phyloP scores from a whole-genome alignment of 169 alveolate species.

The Ichthyophthirius multifiliis region DNA sequence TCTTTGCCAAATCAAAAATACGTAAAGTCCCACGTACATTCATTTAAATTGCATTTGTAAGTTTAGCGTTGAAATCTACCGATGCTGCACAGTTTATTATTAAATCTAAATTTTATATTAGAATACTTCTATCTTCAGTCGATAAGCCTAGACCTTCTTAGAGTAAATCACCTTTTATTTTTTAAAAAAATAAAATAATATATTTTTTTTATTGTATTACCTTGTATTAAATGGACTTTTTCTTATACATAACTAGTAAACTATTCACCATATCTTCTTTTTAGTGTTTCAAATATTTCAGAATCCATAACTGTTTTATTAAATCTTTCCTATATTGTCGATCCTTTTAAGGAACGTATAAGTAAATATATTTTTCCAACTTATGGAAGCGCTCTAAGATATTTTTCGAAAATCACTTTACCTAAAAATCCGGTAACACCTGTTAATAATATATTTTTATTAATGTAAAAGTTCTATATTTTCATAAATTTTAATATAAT shows the following conservation, averaged over 20 bases:
- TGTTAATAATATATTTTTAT: slow-evolving; percentile 60
- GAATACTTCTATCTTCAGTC: slow-evolving; percentile 12
- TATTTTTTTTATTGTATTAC: slow-evolving; percentile 16
- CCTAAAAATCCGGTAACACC: slow-evolving; percentile 82
- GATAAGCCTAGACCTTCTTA: slow-evolving; percentile 42
- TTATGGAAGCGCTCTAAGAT: slow-evolving; percentile 57
- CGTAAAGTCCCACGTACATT: slow-evolving; percentile 65
- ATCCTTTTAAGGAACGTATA: slow-evolving; percentile 57
- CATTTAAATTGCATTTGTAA: slow-evolving; percentile 63
- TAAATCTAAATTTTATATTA: slow-evolving; percentile 47
- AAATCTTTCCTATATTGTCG: slow-evolving; percentile 52
- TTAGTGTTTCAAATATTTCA: slow-evolving; percentile 46
- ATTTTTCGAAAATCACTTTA: slow-evolving; percentile 71
- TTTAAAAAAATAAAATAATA: slow-evolving; percentile 12
- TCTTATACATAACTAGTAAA: slow-evolving; percentile 42
- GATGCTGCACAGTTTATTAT: slow-evolving; percentile 82
- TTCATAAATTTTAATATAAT: too few species aligned
- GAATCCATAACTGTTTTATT: slow-evolving; percentile 57
- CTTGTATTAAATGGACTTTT: slow-evolving; percentile 51
- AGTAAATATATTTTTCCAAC: slow-evolving; percentile 52
- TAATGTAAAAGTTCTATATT: slow-evolving; percentile 51
- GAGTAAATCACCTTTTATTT: slow-evolving; percentile 19
- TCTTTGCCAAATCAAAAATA: slow-evolving; percentile 54
- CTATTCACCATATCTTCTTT: slow-evolving; percentile 26
- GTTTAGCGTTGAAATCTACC: slow-evolving; percentile 65